Conservation (phyloP, 2,329 filamentous ascomycete species). For the Xylaria multiplex region DNA sequence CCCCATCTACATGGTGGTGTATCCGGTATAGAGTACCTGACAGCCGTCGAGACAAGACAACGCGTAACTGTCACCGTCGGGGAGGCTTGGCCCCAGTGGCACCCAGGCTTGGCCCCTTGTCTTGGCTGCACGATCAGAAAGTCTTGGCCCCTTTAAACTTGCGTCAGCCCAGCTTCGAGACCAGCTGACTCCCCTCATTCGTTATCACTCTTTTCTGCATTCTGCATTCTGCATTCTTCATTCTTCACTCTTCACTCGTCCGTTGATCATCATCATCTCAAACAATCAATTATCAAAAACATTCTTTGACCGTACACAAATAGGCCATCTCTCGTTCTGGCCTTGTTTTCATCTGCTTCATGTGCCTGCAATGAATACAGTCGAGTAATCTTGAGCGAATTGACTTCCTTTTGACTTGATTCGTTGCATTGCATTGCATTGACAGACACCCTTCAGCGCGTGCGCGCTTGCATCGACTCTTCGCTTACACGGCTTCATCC, state of each 20-base stretch:
- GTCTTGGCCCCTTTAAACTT: constrained; percentile 36
- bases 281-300: constrained; percentile 9
- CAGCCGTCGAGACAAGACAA: not conserved
- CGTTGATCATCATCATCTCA: not conserved
- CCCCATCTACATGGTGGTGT: too few relatives aligned
- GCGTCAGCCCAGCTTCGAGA: constrained; percentile 33
- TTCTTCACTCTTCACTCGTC: not conserved
- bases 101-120: not conserved
- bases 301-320: constrained; percentile 27
- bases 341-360: constrained; percentile 3
- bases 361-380: not conserved
- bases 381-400: constrained; percentile 14
- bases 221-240: not conserved
- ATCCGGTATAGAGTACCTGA: too few relatives aligned
- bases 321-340: constrained; percentile 35
- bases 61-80: not conserved
- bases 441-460: too few relatives aligned
- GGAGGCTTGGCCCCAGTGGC: constrained; percentile 4
- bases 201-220: constrained; percentile 7
- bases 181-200: constrained; percentile 13
- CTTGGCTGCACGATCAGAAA: constrained; percentile 21
- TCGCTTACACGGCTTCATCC: constrained; percentile 17
- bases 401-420: constrained; percentile 15
- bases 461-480: constrained; percentile 3
- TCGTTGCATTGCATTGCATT: not conserved